Evolutionary conservation across 306 rosid genomes (phyloP).

Genomic region (Medicago ruthenica): DNA sequence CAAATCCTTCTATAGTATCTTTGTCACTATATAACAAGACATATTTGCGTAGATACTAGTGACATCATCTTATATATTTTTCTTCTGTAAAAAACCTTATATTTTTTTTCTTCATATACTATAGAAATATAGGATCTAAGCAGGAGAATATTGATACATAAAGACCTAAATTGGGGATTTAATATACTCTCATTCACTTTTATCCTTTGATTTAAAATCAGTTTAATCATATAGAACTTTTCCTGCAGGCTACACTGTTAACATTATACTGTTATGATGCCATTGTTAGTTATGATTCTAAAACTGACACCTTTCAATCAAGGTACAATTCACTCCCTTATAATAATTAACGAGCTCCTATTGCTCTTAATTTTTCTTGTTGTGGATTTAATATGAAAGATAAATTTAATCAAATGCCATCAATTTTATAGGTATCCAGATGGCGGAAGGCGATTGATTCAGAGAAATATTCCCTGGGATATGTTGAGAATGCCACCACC

Average conservation of each 20-base stretch:
- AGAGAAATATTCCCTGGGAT: conserved; percentile 56
- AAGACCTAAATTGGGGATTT: neutral
- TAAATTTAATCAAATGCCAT: neutral
- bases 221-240: too few relatives aligned
- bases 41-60: neutral
- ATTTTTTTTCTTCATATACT: too few relatives aligned
- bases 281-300: neutral
- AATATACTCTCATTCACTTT: neutral
- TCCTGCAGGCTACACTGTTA: neutral
- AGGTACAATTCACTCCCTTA: neutral
- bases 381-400: too few relatives aligned
- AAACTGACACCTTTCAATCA: neutral
- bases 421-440: conserved; percentile 55
- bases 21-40: too few relatives aligned
- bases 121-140: too few relatives aligned
- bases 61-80: too few relatives aligned
- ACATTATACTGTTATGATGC: neutral
- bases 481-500: conserved; percentile 60
- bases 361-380: neutral
- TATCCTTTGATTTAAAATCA: neutral
- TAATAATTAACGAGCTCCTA: neutral
- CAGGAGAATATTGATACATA: neutral
- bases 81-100: too few relatives aligned
- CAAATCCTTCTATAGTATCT: too few relatives aligned
- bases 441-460: conserved; percentile 53